These are phyloP conservation scores for Geotrichum europaeum DNA, from an alignment of 1,139 yeast genomes.

Conservation along the genomic window DNA sequence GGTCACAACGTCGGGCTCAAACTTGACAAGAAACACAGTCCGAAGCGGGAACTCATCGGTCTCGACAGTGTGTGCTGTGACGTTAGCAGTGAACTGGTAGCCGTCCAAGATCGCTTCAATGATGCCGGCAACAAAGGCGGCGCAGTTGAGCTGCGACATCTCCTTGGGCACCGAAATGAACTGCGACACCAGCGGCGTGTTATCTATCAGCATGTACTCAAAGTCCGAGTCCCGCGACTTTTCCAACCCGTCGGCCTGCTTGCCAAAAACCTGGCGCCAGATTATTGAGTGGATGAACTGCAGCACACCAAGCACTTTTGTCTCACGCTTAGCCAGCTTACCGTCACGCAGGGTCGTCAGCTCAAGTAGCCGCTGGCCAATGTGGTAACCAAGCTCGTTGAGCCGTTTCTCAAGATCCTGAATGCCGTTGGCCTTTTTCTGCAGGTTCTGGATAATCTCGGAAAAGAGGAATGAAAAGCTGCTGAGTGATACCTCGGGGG, in stretches of 20 bases:
- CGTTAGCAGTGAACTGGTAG: slow-evolving; percentile 73
- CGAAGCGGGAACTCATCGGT: slow-evolving; percentile 56
- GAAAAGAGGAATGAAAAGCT: slow-evolving; percentile 65
- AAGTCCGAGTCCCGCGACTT: slow-evolving; percentile 74
- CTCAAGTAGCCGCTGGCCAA: slow-evolving; percentile 58
- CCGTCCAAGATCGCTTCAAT: slow-evolving; percentile 84
- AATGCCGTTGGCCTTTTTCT: slow-evolving; percentile 59
- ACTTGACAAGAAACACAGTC: slow-evolving; percentile 79
- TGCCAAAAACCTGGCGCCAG: slow-evolving; percentile 80
- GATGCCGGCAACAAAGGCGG: slow-evolving; percentile 85
- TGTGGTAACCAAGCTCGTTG: slow-evolving; percentile 67
- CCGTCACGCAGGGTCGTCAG: slow-evolving; percentile 57
- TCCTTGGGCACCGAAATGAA: slow-evolving; percentile 79
- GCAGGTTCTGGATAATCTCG: slow-evolving; percentile 66
- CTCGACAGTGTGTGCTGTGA: slow-evolving; percentile 83
- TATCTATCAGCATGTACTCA: slow-evolving; percentile 80
- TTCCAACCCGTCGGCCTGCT: slow-evolving; percentile 79
- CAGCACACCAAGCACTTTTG: slow-evolving; percentile 64
- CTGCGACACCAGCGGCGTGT: slow-evolving; percentile 67
- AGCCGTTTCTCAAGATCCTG: slow-evolving; percentile 72
- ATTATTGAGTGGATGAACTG: slow-evolving; percentile 79
- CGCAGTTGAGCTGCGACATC: slow-evolving; percentile 70
- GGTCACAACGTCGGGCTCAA: slow-evolving; percentile 30
- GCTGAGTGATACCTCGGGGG: slow-evolving; percentile 60
- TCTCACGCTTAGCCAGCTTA: slow-evolving; percentile 66